phyloP scores from a whole-genome alignment of 2,329 filamentous ascomycete genomes.

The Metarhizium sp. region DNA sequence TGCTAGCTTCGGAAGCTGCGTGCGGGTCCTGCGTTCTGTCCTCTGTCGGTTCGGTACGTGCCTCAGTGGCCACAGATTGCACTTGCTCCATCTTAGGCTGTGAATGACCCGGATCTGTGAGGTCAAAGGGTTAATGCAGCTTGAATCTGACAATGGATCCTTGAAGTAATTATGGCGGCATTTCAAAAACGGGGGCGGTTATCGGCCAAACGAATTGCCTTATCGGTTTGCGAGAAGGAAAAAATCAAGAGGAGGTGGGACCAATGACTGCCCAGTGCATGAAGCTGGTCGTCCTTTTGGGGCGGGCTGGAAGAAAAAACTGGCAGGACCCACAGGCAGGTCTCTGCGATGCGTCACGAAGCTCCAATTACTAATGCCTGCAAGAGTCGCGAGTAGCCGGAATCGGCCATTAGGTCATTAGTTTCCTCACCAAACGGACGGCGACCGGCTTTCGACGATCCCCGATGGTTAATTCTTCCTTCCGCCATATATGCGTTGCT shows the following conservation, averaged over 20 bases:
- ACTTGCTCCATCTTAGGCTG: slow-evolving; percentile 1
- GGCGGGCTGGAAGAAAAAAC: too few species aligned
- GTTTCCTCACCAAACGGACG: background rate
- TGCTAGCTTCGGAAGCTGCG: background rate
- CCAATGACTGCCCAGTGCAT: too few species aligned
- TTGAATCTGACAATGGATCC: too few species aligned
- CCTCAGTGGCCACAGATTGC: background rate
- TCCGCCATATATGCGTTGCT: too few species aligned
- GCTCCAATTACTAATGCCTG: slow-evolving; percentile 5
- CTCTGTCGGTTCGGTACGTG: background rate
- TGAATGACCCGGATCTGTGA: background rate
- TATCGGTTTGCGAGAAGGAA: background rate
- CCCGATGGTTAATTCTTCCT: background rate
- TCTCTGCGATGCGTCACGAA: background rate
- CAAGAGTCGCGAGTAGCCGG: background rate
- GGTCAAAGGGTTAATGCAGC: background rate
- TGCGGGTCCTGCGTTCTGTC: background rate
- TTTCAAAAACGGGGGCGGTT: too few species aligned
- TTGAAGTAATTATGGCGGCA: too few species aligned
- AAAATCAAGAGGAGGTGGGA: background rate
- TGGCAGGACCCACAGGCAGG: background rate
- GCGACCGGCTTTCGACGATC: slow-evolving; percentile 2
- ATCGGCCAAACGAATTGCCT: too few species aligned
- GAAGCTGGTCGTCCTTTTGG: too few species aligned
- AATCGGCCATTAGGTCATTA: background rate